Conservation (phyloP, 2,329 filamentous ascomycete species). For the Aspergillus pseudoglaucus region DNA sequence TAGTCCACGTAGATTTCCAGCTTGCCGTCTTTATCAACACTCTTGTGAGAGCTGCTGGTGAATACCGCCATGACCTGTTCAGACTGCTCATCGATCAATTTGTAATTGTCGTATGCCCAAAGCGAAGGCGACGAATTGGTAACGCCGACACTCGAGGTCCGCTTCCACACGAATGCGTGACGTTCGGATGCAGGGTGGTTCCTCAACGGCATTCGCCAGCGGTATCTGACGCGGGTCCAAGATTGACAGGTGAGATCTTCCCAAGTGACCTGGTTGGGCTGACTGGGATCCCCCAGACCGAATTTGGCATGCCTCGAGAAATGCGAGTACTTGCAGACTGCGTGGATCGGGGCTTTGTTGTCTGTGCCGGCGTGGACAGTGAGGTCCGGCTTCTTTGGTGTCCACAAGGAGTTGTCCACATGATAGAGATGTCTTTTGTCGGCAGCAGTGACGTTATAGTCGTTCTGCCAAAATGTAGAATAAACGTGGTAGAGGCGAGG, state of each 20-base stretch:
- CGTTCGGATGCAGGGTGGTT: conserved; percentile 4
- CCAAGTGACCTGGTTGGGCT: conserved; percentile 20
- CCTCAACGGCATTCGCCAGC: conserved; percentile 19
- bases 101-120: conserved; percentile 22
- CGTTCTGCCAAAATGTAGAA: conserved; percentile 13
- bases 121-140: conserved; percentile 14
- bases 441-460: conserved; percentile 18
- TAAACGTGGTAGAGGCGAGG: conserved; percentile 18
- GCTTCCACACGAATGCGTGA: conserved; percentile 28
- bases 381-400: conserved; percentile 27
- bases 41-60: conserved; percentile 17
- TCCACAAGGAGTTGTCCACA: conserved; percentile 23
- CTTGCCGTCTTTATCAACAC: conserved; percentile 25
- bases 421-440: conserved; percentile 15
- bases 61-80: conserved; percentile 26
- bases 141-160: conserved; percentile 23
- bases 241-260: conserved; percentile 24
- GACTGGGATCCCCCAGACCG: conserved; percentile 24
- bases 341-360: conserved; percentile 20
- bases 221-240: conserved; percentile 18
- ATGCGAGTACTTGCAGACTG: conserved; percentile 26
- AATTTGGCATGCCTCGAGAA: conserved; percentile 28
- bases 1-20: conserved; percentile 23
- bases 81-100: conserved; percentile 27
- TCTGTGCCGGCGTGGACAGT: conserved; percentile 25